Evolutionary conservation across 345 rosid genomes (phyloP).

Genomic region (Anacardium occidentale): DNA sequence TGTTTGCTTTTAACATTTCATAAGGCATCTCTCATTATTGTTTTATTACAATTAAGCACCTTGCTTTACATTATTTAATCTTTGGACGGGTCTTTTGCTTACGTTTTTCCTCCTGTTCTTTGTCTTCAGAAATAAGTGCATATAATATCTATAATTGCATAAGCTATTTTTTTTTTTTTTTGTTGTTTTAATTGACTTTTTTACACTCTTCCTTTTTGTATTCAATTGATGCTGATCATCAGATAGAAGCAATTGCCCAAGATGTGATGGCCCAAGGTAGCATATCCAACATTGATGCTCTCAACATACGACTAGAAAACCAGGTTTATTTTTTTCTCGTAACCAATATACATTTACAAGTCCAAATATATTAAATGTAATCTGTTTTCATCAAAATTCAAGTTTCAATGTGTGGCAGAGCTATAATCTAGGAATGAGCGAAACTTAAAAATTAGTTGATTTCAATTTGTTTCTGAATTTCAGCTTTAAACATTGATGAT

Average conservation of each 20-base stretch:
- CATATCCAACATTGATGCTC: constrained; percentile 67
- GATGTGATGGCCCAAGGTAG: constrained; percentile 65
- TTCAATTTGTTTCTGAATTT: not conserved
- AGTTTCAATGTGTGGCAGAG: not conserved
- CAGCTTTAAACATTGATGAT: not conserved
- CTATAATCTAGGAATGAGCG: not conserved
- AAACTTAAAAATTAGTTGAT: too few species aligned
- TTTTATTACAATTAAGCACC: not conserved
- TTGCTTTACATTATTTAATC: not conserved
- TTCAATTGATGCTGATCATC: constrained; percentile 18
- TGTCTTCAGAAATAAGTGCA: not conserved
- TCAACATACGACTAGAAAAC: constrained; percentile 65
- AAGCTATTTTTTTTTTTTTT: not conserved
- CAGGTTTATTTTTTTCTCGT: constrained; percentile 51
- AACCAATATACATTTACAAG: not conserved
- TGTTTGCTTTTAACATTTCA: not conserved
- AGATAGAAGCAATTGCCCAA: constrained; percentile 84
- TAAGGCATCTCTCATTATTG: not conserved
- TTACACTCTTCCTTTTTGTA: not conserved
- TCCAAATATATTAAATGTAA: not conserved
- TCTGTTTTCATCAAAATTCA: not conserved
- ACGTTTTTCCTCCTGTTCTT: not conserved
- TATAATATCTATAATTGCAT: not conserved
- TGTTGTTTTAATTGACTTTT: not conserved
- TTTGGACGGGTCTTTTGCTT: not conserved